A percentile compares a stretch with the other conserved stretches of the same genome.
phyloP scores from a whole-genome alignment of 2,329 filamentous ascomycete genomes.

The Pseudopithomyces maydicus region DNA sequence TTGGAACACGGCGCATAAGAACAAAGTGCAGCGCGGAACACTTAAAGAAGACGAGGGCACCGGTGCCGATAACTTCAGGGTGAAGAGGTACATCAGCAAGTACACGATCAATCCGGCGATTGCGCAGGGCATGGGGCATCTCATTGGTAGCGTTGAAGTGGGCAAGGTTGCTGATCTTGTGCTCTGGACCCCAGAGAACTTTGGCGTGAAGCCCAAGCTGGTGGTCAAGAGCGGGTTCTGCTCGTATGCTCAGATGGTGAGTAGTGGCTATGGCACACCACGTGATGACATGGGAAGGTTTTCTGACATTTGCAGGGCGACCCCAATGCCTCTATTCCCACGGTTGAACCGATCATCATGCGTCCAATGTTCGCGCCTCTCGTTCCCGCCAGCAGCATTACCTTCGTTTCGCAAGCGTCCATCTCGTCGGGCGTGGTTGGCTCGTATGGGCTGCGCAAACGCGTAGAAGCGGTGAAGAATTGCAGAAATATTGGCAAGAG shows the following conservation, averaged over 20 bases:
- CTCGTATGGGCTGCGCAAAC: slow-evolving; percentile 77
- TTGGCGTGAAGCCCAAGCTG: slow-evolving; percentile 81
- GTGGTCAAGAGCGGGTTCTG: slow-evolving; percentile 91
- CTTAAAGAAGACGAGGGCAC: slow-evolving; percentile 79
- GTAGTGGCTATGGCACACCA: slow-evolving; percentile 17
- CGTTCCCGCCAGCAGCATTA: slow-evolving; percentile 73
- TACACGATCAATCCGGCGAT: slow-evolving; percentile 95
- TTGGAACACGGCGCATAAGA: slow-evolving; percentile 98
- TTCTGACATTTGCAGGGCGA: slow-evolving; percentile 45
- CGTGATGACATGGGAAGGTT: too few species aligned
- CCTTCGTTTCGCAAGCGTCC: slow-evolving; percentile 80
- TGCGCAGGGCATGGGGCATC: slow-evolving; percentile 85
- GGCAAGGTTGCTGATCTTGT: slow-evolving; percentile 91
- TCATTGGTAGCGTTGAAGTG: slow-evolving; percentile 85
- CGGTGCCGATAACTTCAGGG: slow-evolving; percentile 85
- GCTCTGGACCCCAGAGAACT: slow-evolving; percentile 82
- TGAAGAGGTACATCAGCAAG: slow-evolving; percentile 92
- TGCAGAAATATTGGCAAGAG: slow-evolving; percentile 78
- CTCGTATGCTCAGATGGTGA: slow-evolving; percentile 80
- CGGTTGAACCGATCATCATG: slow-evolving; percentile 80
- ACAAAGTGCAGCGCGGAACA: slow-evolving; percentile 80
- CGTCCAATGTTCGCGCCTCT: slow-evolving; percentile 84
- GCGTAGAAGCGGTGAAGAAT: slow-evolving; percentile 77
- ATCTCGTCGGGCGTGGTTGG: slow-evolving; percentile 69
- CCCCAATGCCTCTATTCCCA: slow-evolving; percentile 70